Conservation (phyloP, 2,329 filamentous ascomycete genomes). For the Corniculantispora saksenae region DNA sequence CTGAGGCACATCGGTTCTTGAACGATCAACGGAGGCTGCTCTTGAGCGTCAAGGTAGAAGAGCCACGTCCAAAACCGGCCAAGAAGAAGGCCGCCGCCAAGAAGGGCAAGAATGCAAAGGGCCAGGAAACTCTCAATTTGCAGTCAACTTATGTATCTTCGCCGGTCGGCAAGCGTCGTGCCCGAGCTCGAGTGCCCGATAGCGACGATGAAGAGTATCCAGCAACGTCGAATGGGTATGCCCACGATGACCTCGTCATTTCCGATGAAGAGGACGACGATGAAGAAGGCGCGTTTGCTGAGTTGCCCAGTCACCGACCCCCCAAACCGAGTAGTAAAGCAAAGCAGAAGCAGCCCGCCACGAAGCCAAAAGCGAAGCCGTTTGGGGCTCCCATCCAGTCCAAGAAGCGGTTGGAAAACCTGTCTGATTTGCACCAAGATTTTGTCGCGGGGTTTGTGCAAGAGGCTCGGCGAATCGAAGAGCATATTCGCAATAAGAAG, state of each 20-base stretch:
- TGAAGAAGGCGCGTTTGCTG: slow-evolving; percentile 49
- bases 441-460: slow-evolving; percentile 66
- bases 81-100: slow-evolving; percentile 28
- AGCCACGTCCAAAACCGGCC: not conserved
- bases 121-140: slow-evolving; percentile 42
- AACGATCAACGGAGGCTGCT: slow-evolving; percentile 47
- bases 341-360: slow-evolving; percentile 4
- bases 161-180: slow-evolving; percentile 43
- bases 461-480: slow-evolving; percentile 61
- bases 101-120: slow-evolving; percentile 33
- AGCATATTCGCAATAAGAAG: slow-evolving; percentile 61
- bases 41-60: slow-evolving; percentile 40
- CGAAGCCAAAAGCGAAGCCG: slow-evolving; percentile 26
- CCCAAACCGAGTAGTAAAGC: slow-evolving; percentile 34
- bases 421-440: slow-evolving; percentile 62
- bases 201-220: slow-evolving; percentile 38
- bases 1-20: slow-evolving; percentile 45
- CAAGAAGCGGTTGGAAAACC: slow-evolving; percentile 53
- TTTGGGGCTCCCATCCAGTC: slow-evolving; percentile 60
- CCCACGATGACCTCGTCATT: slow-evolving; percentile 51
- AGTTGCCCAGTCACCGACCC: slow-evolving; percentile 40
- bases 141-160: slow-evolving; percentile 54
- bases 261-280: slow-evolving; percentile 41
- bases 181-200: slow-evolving; percentile 27
- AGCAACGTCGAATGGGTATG: slow-evolving; percentile 49